Evolutionary conservation across 208 protist genomes (phyloP).

Genomic region (Leishmania martiniquensis): DNA sequence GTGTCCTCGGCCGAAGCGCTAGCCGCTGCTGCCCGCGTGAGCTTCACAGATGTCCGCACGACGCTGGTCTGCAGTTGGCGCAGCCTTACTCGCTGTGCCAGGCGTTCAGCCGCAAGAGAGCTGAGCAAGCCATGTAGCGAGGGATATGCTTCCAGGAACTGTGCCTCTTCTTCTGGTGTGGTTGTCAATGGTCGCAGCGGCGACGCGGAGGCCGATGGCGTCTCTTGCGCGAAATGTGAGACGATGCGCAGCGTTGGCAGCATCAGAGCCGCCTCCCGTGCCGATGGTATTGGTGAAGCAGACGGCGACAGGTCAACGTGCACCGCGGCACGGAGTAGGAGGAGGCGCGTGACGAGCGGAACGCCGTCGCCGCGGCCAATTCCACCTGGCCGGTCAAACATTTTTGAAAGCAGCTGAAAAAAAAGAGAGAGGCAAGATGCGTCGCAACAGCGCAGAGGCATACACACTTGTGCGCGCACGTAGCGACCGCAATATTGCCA

Average conservation of each 20-base stretch:
- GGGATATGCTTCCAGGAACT: constrained; percentile 22
- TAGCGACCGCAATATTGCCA: too few species aligned
- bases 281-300: background rate
- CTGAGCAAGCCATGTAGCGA: constrained; percentile 33
- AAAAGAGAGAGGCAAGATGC: too few species aligned
- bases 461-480: too few species aligned
- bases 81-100: constrained; percentile 27
- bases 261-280: background rate
- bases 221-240: constrained; percentile 16
- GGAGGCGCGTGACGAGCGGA: constrained; percentile 28
- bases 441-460: too few species aligned
- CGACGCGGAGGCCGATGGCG: background rate
- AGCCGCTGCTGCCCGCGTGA: background rate
- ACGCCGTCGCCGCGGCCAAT: constrained; percentile 19
- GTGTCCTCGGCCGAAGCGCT: background rate
- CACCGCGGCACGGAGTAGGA: constrained; percentile 28
- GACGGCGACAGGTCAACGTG: constrained; percentile 14
- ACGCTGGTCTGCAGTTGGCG: constrained; percentile 16
- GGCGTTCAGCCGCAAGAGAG: constrained; percentile 31
- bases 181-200: constrained; percentile 2
- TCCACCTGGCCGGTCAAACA: background rate
- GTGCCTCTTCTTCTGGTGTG: constrained; percentile 32
- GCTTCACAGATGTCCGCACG: constrained; percentile 18
- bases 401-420: background rate
- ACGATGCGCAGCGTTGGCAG: constrained; percentile 23